Conservation (phyloP, 2,329 filamentous ascomycete genomes). For the Fusarium nematophilum region DNA sequence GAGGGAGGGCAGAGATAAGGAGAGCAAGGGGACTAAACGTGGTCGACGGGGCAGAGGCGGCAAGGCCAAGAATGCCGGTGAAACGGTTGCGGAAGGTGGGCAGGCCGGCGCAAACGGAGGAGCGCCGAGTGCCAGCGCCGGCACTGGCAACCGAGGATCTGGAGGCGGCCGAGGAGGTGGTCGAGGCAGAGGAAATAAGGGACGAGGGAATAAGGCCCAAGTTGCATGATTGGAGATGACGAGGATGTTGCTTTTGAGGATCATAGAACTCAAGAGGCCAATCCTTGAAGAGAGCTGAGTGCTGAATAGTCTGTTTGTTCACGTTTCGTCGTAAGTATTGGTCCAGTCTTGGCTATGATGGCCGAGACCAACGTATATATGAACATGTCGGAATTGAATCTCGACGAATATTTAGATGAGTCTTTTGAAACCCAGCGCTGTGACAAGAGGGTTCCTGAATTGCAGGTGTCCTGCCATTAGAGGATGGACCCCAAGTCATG, state of each 20-base stretch:
- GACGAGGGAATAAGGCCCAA: conserved; percentile 35
- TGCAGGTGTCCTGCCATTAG: background rate
- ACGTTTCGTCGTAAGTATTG: conserved; percentile 30
- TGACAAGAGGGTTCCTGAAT: too few relatives aligned
- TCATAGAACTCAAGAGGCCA: conserved; percentile 31
- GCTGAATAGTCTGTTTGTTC: conserved; percentile 4
- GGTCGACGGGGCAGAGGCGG: conserved; percentile 48
- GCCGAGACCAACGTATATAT: conserved; percentile 24
- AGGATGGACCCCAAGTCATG: too few relatives aligned
- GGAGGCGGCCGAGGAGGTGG: conserved; percentile 35
- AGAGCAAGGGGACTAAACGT: conserved; percentile 50
- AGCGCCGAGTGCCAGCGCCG: conserved; percentile 22
- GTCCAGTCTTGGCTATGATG: conserved; percentile 5
- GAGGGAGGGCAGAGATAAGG: conserved; percentile 54
- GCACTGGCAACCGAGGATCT: conserved; percentile 19
- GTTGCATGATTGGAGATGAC: conserved; percentile 6
- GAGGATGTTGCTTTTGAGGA: conserved; percentile 24
- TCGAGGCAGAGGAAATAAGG: conserved; percentile 38
- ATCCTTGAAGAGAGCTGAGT: conserved; percentile 2
- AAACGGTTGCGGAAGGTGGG: conserved; percentile 29
- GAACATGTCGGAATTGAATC: conserved; percentile 18
- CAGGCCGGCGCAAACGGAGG: conserved; percentile 30
- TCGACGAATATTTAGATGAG: background rate
- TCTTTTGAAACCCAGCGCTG: too few relatives aligned
- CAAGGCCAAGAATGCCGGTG: conserved; percentile 41